Evolutionary conservation across 192 early-diverging fungal species (phyloP), one percentile per base, ranked within the genome.

Genomic region (Phycomyces blakesleeanus): DNA sequence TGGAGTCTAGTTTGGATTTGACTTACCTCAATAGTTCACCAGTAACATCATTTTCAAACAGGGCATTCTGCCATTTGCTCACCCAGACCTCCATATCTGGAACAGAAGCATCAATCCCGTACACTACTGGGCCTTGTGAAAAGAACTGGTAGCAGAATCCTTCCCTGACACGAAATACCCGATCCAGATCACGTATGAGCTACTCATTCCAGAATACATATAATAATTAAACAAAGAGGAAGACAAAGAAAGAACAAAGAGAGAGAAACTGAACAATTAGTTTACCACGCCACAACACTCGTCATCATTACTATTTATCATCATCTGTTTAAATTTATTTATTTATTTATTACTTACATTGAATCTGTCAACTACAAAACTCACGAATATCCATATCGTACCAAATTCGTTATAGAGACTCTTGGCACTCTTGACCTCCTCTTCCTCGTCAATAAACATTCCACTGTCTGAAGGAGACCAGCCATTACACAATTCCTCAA

Each of bases 61-160:
- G 18, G 24, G 65, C 74, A 5, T 40, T 24, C 64, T 64, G 34
- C 74, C 74, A 76, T 26, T 59, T 41, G 26, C 55, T 59, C 22
- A 67, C 57, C 16, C 66, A 53, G 24, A 34, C 42, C 34, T 76
- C 68, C 44, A 64, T 54, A 20, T 57, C 44, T 6, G 56, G 21
- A 18, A 59, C 71, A 0, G 27, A 49, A 14, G 41, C 38, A 24
- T 61, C 50, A 25, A 57, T 63, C 12, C 52, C 61, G 25, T 62
- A 66, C 4, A 73, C 24, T 6, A 57, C 16, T n/a, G 71, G 64
- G 14, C 37, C 56, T 21, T 59, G 29, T 8, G 41, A 20, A 51
- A 75, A 75, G 39, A 70, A 75, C 0, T 55, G 57, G 44, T 71
- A 68, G 16, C 59, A 67, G 22, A 71, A 67, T 25, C 62, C 68